Conservation (phyloP, 1,139 yeast genomes). For the Sugiyamaella neomexicana region DNA sequence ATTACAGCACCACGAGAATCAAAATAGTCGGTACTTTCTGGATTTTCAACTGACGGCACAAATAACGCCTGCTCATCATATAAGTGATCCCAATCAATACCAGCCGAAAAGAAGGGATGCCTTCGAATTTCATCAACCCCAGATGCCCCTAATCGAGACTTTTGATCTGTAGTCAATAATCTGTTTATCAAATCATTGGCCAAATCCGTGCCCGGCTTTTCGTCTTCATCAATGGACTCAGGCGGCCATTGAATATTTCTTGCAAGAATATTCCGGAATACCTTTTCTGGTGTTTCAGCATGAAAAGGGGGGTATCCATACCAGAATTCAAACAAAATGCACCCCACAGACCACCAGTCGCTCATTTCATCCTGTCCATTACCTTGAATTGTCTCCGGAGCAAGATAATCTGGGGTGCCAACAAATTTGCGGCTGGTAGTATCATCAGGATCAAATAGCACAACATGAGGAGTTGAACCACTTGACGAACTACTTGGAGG, state of each 20-base stretch:
- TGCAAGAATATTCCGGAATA: slow-evolving; percentile 74
- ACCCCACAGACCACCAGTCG: slow-evolving; percentile 99
- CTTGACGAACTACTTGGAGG: slow-evolving; percentile 14
- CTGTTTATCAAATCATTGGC: slow-evolving; percentile 73
- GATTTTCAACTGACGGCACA: slow-evolving; percentile 75
- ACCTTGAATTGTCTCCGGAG: slow-evolving; percentile 94
- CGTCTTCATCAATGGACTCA: slow-evolving; percentile 41
- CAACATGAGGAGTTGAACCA: slow-evolving; percentile 27
- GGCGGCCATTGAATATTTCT: slow-evolving; percentile 88
- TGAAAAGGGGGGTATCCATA: slow-evolving; percentile 97
- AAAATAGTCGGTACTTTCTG: slow-evolving; percentile 89
- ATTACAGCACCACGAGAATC: slow-evolving; percentile 80
- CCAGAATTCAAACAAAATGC: slow-evolving; percentile 86
- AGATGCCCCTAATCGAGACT: slow-evolving; percentile 64
- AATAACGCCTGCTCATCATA: slow-evolving; percentile 75
- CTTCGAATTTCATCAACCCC: slow-evolving; percentile 77
- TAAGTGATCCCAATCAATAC: slow-evolving; percentile 68
- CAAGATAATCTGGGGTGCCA: slow-evolving; percentile 96
- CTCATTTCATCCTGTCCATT: slow-evolving; percentile 80
- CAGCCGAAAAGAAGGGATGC: slow-evolving; percentile 73
- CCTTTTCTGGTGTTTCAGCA: slow-evolving; percentile 74
- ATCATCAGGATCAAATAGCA: slow-evolving; percentile 34
- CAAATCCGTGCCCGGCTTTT: slow-evolving; percentile 51
- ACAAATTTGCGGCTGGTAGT: slow-evolving; percentile 58
- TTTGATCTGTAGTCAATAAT: slow-evolving; percentile 64